Evolutionary conservation across 2,329 filamentous ascomycete species (phyloP), one percentile per base, ranked within the genome.

Genomic region (Sarocladium kiliense): DNA sequence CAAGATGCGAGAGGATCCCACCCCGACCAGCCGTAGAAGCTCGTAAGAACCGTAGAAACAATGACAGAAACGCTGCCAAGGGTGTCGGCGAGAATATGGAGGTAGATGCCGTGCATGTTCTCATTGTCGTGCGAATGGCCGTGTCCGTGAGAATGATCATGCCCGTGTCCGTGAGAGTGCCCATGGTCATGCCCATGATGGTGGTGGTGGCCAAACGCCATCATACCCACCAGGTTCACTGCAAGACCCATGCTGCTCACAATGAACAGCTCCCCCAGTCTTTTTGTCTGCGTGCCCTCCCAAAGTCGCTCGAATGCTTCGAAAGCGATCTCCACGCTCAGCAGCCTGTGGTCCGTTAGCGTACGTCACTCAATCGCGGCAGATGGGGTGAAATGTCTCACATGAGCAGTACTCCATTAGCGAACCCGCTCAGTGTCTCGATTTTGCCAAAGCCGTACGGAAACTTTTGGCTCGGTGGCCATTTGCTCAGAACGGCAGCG

Each of bases 381-480:
- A 47, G n/a, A 23, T 30, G 23, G n/a, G 30, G 19, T 19, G 16
- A 10, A 2, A 11, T 23, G 19, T 65, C 85, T 69, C 72, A 91
- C 87, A 99, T 88, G 49, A 99, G 74, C 62, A 99, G 93, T 26
- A 99, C 87, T 7, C 94, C 94, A 65, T 99, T 99, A 61, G 90
- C 94, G 69, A 99, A 97, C 0, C 94, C 94, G 57, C 93, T 96
- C 56, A 99, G 75, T 1, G 91, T 97, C 72, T 99, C 94, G 56
- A 99, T 90, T 71, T 97, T 99, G 57, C 93, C 92, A 68, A 96
- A 94, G 0, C 94, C 94, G 66, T 97, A 97, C 0, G 94, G 94
- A 63, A 96, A 97, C 19, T 86, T 80, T 57, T 88, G 80, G 67
- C 88, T 96, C 1, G 91, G 88, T 1, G 92, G 91, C 92, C 94